These are phyloP conservation scores for Pseudocercospora crystallina DNA, from an alignment of 2,329 filamentous ascomycete species.

Conservation along the genomic window DNA sequence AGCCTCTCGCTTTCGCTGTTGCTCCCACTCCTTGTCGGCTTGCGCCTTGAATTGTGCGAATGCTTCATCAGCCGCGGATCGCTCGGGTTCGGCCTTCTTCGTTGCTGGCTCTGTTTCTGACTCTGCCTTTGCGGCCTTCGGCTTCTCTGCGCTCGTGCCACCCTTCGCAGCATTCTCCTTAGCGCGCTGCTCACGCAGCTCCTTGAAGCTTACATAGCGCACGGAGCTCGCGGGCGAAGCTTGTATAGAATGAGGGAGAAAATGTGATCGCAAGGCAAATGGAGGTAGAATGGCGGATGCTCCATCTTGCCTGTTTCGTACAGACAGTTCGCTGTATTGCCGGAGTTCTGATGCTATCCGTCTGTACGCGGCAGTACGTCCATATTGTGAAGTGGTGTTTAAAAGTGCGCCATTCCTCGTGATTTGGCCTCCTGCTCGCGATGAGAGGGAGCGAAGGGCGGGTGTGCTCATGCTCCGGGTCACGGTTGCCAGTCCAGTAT, in stretches of 20 bases:
- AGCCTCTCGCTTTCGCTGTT: slow-evolving; percentile 44
- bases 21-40: slow-evolving; percentile 37
- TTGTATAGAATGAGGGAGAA: slow-evolving; percentile 43
- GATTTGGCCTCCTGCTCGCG: slow-evolving; percentile 41
- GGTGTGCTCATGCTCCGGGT: slow-evolving; percentile 47
- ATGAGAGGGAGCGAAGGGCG: slow-evolving; percentile 40
- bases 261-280: slow-evolving; percentile 44
- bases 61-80: slow-evolving; percentile 35
- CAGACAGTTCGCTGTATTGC: slow-evolving; percentile 31
- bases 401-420: slow-evolving; percentile 27
- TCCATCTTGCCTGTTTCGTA: slow-evolving; percentile 29
- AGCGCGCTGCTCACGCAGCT: slow-evolving; percentile 37
- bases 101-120: slow-evolving; percentile 37
- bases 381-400: slow-evolving; percentile 37
- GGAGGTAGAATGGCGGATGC: slow-evolving; percentile 30
- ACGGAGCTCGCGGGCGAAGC: slow-evolving; percentile 42
- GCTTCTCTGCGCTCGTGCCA: slow-evolving; percentile 42
- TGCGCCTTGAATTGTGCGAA: slow-evolving; percentile 38
- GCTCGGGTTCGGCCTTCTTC: slow-evolving; percentile 25
- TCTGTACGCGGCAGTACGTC: slow-evolving; percentile 50
- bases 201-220: slow-evolving; percentile 46
- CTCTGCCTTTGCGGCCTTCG: slow-evolving; percentile 41
- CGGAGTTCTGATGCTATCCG: slow-evolving; percentile 40
- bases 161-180: slow-evolving; percentile 37
- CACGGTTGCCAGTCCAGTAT: background rate